A percentile compares a stretch with the other conserved stretches of the same genome.
Evolutionary conservation across 106 monocot species (phyloP).

Genomic region (Dendrobium chrysotoxum): DNA sequence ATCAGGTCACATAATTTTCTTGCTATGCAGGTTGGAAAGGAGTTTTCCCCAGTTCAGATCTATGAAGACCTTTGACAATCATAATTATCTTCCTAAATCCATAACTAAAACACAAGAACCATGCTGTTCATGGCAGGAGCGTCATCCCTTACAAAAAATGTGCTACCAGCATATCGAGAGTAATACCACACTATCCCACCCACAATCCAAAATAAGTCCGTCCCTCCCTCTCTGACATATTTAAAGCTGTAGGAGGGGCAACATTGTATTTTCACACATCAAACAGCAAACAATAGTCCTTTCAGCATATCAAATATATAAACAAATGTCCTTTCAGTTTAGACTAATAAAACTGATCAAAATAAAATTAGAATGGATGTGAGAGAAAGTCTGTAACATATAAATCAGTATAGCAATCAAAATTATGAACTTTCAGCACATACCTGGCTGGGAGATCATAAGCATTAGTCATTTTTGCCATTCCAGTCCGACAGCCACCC

Average conservation of each 20-base stretch:
- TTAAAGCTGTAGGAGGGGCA: no score
- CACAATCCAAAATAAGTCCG: no score
- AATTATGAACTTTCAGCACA: background rate
- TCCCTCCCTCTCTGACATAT: no score
- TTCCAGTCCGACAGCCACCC: slow-evolving; percentile 97
- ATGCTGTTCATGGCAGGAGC: no score
- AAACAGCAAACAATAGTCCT: no score
- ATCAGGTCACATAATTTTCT: background rate
- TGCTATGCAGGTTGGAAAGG: background rate
- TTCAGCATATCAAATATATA: background rate
- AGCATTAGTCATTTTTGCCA: slow-evolving; percentile 98
- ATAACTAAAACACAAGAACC: no score
- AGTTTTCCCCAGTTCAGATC: background rate
- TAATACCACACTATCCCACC: no score
- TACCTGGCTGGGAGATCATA: slow-evolving; percentile 98
- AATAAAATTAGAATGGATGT: background rate
- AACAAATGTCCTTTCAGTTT: background rate
- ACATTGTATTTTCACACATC: no score
- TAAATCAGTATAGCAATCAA: background rate
- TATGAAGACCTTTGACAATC: background rate
- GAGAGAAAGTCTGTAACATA: background rate
- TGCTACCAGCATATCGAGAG: no score
- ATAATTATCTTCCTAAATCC: no score
- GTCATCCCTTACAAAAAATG: no score
- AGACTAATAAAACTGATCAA: background rate